Base-by-base conservation (phyloP, 208 protist species). In the Leishmania gerbilli region DNA sequence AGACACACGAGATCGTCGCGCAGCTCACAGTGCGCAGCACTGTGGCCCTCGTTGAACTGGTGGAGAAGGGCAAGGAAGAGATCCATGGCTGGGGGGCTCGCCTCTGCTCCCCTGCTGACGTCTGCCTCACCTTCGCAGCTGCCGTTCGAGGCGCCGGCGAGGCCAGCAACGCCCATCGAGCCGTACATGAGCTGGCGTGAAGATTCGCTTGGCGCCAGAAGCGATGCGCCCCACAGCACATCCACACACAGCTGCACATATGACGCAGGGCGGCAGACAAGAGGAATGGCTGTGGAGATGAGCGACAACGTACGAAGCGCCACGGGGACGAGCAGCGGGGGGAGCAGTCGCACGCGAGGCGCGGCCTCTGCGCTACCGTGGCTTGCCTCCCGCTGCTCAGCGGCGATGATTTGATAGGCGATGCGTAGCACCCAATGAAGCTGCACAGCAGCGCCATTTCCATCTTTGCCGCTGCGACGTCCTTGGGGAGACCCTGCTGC, bases 1-100 rank as follows among this genome's bases (percentile, higher is more conserved):
- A 96, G 62, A 21, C 81, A 79, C 34, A 93, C 74, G 17, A 96
- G 76, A 72, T 94, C 90, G 80, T 96, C 92, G 9, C 92, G 87
- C 71, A 93, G 68, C 82, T 96, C 92, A 40, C 92, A 87, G 68
- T 96, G 84, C 51, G 65, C 72, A 13, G 83, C 60, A 34, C 89
- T 87, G 79, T 96, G 88, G 17, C 85, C 83, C 65, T 83, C 68
- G 55, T 91, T 90, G 69, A 96, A 89, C 79, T 90, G 81, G 49
- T 93, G 82, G 40, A 94, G 47, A 67, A 94, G 86, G 31, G 79
- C 76, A 5, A 90, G 82, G 69, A 96, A 90, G 27, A 96, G 69
- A 31, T 96, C 90, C 60, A 84, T 87, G 3, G 88, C 90, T 34
- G 87, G 86, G 27, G 85, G 56, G 58, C 56, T 47, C 72, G 81